Evolutionary conservation across 495 filamentous ascomycete species (phyloP), one percentile per base, ranked within the genome.

Genomic region (Cryomyces antarcticus): DNA sequence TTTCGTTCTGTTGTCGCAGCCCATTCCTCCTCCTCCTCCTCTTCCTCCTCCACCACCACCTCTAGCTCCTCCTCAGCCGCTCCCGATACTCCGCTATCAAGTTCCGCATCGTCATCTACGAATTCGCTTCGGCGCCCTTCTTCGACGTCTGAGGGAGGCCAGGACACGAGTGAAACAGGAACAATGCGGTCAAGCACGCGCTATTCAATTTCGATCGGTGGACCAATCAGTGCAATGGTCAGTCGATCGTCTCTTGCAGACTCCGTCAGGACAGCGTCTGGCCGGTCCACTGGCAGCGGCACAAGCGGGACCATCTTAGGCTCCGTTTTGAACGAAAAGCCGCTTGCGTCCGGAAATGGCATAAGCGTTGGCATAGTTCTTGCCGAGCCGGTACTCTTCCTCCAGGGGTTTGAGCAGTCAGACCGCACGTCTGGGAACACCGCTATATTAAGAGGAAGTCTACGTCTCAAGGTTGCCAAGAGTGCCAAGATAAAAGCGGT

Each of bases 401-500:
- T 96, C 29, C 81, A 84, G 38, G 88, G 89, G 0, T 92, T 94
- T 53, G 88, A 95, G 52, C 83, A 88, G 38, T 24, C 17, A 24
- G 78, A 82, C 41, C 66, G 70, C 27, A 66, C 61, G 34, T 69
- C 74, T 6, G 73, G 80, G 38, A 75, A 76, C 27, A 84, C 82
- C 7, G 79, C 92, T 5, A 80, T 97, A 53, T 63, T 97, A 10
- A 71, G 89, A 39, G 89, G 89, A 5, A 85, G 76, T 54, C 61
- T 97, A 43, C 75, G 81, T 55, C 57, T 97, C 41, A 77, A 77
- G 47, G 71, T 95, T 7, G 79, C 78, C 35, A 97, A 96, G 60
- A 79, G 77, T 51, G 77, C 84, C 34, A 97, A 97, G 64, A 79
- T 97, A 46, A 95, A 93, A 66, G 77, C 85, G n/a, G 72, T 97